phyloP scores from a whole-genome alignment of 306 rosid species.

The Rosa multiflora region DNA sequence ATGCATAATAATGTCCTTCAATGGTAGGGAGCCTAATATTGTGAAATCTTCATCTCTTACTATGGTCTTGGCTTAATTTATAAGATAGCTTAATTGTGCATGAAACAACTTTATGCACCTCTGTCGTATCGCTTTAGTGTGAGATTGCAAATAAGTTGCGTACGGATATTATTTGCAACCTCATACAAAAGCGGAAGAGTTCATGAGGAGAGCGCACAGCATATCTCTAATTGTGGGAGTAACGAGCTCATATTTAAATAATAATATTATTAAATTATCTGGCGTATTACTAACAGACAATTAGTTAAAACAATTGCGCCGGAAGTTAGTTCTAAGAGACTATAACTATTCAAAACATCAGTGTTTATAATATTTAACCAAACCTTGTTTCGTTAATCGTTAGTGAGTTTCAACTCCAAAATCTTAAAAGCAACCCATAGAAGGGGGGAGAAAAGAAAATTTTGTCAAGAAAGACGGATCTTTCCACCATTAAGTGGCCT shows the following conservation, averaged over 20 bases:
- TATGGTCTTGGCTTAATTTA: too few species aligned
- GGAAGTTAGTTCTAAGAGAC: neutral
- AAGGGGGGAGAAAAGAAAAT: too few species aligned
- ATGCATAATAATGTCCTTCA: neutral
- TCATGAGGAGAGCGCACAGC: neutral
- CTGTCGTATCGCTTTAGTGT: neutral
- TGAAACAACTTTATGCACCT: neutral
- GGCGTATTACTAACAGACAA: neutral
- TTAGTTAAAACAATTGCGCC: neutral
- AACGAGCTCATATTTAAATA: neutral
- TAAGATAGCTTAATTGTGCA: too few species aligned
- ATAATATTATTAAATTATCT: too few species aligned
- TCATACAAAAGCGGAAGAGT: neutral
- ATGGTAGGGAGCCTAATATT: too few species aligned
- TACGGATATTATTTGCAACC: neutral
- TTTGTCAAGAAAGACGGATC: constrained; percentile 13
- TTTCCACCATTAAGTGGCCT: neutral
- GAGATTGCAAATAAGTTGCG: too few species aligned
- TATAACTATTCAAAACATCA: neutral
- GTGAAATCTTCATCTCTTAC: too few species aligned
- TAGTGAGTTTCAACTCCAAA: neutral
- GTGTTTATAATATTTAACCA: neutral
- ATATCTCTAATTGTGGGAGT: neutral
- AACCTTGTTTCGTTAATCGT: neutral
- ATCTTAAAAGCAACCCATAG: neutral